These are phyloP conservation scores for Neoboletus magnificus DNA, from an alignment of 768 basidiomycete species.

Conservation along the genomic window DNA sequence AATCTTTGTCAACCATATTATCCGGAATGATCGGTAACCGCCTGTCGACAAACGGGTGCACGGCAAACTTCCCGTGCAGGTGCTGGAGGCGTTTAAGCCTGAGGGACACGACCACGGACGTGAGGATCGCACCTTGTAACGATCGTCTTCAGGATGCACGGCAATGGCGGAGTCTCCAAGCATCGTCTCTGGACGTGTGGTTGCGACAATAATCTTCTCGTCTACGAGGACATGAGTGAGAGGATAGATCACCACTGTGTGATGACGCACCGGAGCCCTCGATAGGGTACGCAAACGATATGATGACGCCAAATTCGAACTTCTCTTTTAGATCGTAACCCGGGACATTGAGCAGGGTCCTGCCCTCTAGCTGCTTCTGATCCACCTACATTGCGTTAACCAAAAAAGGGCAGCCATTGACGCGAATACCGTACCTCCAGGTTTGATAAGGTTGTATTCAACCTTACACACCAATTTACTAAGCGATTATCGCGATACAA, in stretches of 20 bases:
- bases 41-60: slow-evolving; percentile 86
- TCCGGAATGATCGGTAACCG: slow-evolving; percentile 88
- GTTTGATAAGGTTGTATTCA: slow-evolving; percentile 98
- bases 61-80: slow-evolving; percentile 88
- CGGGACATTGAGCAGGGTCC: slow-evolving; percentile 84
- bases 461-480: slow-evolving; percentile 95
- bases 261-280: slow-evolving; percentile 67
- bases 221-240: slow-evolving; percentile 41
- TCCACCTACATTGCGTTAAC: slow-evolving; percentile 62
- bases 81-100: slow-evolving; percentile 46
- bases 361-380: slow-evolving; percentile 81
- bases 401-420: background rate
- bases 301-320: slow-evolving; percentile 95
- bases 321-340: slow-evolving; percentile 94
- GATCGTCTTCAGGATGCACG: slow-evolving; percentile 88
- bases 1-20: slow-evolving; percentile 86
- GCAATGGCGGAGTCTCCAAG: slow-evolving; percentile 97
- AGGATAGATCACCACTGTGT: background rate
- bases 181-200: slow-evolving; percentile 98
- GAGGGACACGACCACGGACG: background rate
- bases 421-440: slow-evolving; percentile 64
- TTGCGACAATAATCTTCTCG: slow-evolving; percentile 89
- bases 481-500: slow-evolving; percentile 94
- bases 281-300: slow-evolving; percentile 92
- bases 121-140: slow-evolving; percentile 62